These are phyloP conservation scores for Chaetomium cochliodes DNA, from an alignment of 495 filamentous ascomycete species.

Conservation along the genomic window DNA sequence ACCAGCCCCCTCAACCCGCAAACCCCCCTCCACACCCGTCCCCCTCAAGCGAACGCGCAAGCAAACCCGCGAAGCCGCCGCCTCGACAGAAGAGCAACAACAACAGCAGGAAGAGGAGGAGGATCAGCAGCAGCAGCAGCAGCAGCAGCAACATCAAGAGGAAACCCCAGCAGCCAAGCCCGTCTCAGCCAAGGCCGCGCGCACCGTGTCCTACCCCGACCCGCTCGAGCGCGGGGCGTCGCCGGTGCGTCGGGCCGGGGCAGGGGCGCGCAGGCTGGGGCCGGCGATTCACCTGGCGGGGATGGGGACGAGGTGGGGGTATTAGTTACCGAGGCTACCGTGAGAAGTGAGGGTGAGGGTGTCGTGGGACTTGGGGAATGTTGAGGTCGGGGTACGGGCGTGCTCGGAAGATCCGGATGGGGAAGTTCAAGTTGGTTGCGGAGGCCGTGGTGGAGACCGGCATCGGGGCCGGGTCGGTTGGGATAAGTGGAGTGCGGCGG, in stretches of 20 bases:
- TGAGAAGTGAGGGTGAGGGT: too few relatives aligned
- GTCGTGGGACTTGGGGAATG: too few relatives aligned
- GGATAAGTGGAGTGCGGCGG: neutral
- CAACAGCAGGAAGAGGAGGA: neutral
- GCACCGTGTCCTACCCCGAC: slow-evolving; percentile 8
- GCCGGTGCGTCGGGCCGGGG: neutral
- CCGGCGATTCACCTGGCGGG: neutral
- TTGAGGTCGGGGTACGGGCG: neutral
- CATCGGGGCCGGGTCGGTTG: neutral
- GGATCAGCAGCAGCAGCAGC: neutral
- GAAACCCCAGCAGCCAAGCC: too few relatives aligned
- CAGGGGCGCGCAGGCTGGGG: neutral
- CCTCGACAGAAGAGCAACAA: too few relatives aligned
- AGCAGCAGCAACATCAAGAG: neutral
- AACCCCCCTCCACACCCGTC: neutral
- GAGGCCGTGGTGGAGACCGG: neutral
- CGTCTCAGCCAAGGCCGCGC: neutral
- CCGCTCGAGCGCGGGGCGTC: slow-evolving; percentile 2
- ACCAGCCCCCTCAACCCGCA: too few relatives aligned
- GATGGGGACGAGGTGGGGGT: neutral
- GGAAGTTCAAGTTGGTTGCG: neutral
- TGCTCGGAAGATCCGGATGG: neutral
- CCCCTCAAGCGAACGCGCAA: neutral
- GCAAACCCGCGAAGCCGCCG: neutral
- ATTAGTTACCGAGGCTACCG: too few relatives aligned